Evolutionary conservation across 208 protist genomes (phyloP).

Genomic region (Wallacemonas collosoma): DNA sequence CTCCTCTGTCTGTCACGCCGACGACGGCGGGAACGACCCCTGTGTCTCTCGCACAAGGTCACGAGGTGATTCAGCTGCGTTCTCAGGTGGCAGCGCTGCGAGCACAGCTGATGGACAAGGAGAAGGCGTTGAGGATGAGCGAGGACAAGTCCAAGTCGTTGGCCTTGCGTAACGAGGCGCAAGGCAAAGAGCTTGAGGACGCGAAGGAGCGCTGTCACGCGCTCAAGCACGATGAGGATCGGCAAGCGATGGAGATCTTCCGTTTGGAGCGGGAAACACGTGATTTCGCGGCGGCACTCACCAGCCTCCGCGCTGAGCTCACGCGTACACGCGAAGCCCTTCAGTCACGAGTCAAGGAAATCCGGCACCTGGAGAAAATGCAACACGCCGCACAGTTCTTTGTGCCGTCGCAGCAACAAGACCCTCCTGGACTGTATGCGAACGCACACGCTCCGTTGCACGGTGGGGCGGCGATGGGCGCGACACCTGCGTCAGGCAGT

Average conservation of each 20-base stretch:
- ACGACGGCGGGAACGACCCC: background rate
- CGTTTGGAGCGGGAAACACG: background rate
- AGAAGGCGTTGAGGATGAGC: slow-evolving; percentile 1
- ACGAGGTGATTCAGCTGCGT: slow-evolving; percentile 15
- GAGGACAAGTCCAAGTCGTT: background rate
- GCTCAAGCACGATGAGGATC: slow-evolving; percentile 7
- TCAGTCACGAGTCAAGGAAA: background rate
- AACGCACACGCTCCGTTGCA: too few species aligned
- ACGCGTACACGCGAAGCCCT: background rate
- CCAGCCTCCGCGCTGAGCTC: background rate
- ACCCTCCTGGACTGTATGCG: background rate
- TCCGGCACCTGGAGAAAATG: slow-evolving; percentile 5
- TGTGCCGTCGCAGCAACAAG: background rate
- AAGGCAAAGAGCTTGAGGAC: background rate
- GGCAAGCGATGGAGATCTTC: background rate
- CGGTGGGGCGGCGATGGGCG: too few species aligned
- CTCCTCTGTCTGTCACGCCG: too few species aligned
- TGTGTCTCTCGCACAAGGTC: slow-evolving; percentile 12
- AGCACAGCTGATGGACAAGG: slow-evolving; percentile 2
- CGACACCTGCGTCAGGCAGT: background rate
- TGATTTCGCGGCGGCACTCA: background rate
- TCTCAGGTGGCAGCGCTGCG: slow-evolving; percentile 37
- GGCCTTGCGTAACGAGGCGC: background rate
- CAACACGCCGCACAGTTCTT: slow-evolving; percentile 5
- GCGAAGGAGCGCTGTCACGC: background rate